phyloP scores from a whole-genome alignment of 352 stramenopile species.

The Globisporangium cederbergense region DNA sequence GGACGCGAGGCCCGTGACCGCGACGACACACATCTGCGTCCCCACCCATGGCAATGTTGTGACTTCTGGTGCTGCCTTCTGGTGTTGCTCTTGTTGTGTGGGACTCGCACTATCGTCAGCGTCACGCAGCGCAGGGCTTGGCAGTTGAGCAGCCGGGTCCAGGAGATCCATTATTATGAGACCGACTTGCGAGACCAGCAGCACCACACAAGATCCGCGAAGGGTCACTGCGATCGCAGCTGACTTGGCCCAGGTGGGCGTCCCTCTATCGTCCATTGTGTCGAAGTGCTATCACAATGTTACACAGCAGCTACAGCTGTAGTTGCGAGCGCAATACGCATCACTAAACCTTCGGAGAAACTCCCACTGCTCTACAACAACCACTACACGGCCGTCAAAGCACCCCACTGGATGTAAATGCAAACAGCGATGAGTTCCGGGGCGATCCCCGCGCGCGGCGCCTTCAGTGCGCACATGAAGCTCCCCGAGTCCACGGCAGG shows the following conservation, averaged over 20 bases:
- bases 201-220: not conserved
- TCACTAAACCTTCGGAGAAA: not conserved
- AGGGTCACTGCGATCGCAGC: not conserved
- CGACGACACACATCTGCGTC: conserved; percentile 29
- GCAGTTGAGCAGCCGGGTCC: not conserved
- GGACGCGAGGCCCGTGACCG: conserved; percentile 38
- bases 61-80: not conserved
- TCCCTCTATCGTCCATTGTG: not conserved
- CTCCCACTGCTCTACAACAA: not conserved
- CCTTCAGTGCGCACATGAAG: conserved; percentile 38
- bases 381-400: not conserved
- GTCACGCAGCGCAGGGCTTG: not conserved
- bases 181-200: not conserved
- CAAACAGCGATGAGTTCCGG: conserved; percentile 1
- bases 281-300: not conserved
- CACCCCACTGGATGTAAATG: not conserved
- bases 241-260: not conserved
- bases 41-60: conserved; percentile 14
- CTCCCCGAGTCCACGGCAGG: not conserved
- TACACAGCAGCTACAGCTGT: not conserved
- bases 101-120: not conserved
- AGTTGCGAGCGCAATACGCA: not conserved
- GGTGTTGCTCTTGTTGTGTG: not conserved
- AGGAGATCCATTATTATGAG: not conserved
- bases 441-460: conserved; percentile 26